Conservation (phyloP, 208 protist genomes). For the Crithidia thermophila region DNA sequence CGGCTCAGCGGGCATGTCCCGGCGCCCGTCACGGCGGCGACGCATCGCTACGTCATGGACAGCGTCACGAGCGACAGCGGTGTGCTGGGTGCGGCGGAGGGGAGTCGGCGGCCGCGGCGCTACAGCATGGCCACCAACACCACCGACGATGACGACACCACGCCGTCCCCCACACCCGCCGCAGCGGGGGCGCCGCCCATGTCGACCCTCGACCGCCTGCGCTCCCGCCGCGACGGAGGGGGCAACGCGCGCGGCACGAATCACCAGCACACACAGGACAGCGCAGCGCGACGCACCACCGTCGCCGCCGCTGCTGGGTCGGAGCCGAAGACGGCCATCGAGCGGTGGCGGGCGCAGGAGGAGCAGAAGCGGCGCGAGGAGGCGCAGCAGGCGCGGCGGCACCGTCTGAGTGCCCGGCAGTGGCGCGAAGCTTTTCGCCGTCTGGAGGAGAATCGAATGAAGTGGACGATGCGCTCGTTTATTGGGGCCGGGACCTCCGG, state of each 20-base stretch:
- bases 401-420: conserved; percentile 16
- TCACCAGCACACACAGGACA: not conserved
- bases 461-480: conserved; percentile 32
- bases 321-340: conserved; percentile 23
- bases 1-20: not conserved
- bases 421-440: conserved; percentile 31
- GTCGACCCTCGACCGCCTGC: conserved; percentile 21
- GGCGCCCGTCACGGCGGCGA: not conserved
- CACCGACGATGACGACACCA: conserved; percentile 12
- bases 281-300: not conserved
- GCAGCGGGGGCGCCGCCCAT: not conserved
- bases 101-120: not conserved
- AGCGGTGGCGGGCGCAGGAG: conserved; percentile 28
- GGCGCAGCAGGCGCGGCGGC: not conserved
- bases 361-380: conserved; percentile 11
- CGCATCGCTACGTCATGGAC: conserved; percentile 17
- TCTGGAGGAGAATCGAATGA: conserved; percentile 32
- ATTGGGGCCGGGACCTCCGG: conserved; percentile 50
- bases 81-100: not conserved
- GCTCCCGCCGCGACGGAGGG: conserved; percentile 2
- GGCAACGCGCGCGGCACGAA: not conserved
- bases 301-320: not conserved
- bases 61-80: conserved; percentile 11
- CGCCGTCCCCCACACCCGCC: not conserved
- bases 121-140: conserved; percentile 17